Evolutionary conservation across 805 yeast genomes (phyloP).

Genomic region (Candida wancherniae): DNA sequence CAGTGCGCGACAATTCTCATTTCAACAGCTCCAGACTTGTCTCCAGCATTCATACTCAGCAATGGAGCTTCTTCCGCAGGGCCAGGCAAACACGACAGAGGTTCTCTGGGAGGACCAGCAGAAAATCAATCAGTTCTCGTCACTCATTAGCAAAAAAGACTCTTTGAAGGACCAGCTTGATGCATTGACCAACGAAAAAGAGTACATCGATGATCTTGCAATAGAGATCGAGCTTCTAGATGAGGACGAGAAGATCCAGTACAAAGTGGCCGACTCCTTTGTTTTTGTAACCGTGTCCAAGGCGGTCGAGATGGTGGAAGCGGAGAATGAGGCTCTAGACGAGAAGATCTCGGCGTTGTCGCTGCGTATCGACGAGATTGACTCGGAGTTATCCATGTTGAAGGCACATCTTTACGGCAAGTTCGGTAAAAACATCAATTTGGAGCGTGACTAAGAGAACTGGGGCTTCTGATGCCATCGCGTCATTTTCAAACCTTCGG

Average conservation of each 20-base stretch:
- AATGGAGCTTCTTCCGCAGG: constrained; percentile 51
- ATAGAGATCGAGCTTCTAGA: constrained; percentile 85
- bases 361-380: constrained; percentile 45
- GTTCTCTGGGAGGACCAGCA: constrained; percentile 85
- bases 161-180: constrained; percentile 46
- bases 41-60: too few species aligned
- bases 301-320: constrained; percentile 65
- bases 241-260: constrained; percentile 62
- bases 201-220: constrained; percentile 79
- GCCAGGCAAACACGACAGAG: constrained; percentile 51
- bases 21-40: too few species aligned
- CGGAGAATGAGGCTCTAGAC: constrained; percentile 52
- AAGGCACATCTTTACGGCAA: constrained; percentile 78
- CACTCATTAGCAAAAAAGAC: constrained; percentile 69
- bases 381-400: constrained; percentile 51
- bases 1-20: too few species aligned
- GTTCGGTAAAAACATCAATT: constrained; percentile 83
- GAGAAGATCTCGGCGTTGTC: constrained; percentile 44
- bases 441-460: constrained; percentile 49
- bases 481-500: too few species aligned
- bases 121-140: constrained; percentile 82
- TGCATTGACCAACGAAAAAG: constrained; percentile 63
- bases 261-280: constrained; percentile 78
- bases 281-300: constrained; percentile 62
- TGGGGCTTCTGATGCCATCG: too few species aligned